Evolutionary conservation across 1,284 basidiomycete genomes (phyloP).

Genomic region (Heterobasidion annosum): DNA sequence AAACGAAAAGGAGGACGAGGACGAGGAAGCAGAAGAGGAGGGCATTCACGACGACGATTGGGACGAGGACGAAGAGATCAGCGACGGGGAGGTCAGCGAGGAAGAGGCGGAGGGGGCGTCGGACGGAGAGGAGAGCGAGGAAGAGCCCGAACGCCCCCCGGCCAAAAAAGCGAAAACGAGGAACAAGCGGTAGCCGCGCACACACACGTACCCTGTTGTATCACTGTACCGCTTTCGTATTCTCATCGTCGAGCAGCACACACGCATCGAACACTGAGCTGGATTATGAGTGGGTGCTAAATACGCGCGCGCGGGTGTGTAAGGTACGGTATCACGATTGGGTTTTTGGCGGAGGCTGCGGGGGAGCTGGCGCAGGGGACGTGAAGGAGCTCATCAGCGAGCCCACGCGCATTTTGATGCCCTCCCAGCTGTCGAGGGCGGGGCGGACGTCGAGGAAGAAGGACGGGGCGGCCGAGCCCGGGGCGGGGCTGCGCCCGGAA

Average conservation of each 20-base stretch:
- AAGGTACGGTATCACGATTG: background rate
- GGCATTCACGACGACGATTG: conserved; percentile 30
- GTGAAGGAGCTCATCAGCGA: conserved; percentile 14
- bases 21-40: conserved; percentile 32
- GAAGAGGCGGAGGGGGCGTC: conserved; percentile 30
- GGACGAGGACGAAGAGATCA: conserved; percentile 61
- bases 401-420: conserved; percentile 65
- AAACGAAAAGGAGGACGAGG: conserved; percentile 55
- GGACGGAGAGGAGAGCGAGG: conserved; percentile 32
- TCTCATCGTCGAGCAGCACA: background rate
- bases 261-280: background rate
- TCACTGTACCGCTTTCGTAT: background rate
- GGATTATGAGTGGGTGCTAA: background rate
- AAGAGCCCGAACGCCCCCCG: conserved; percentile 23
- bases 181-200: conserved; percentile 23
- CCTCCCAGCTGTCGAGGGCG: conserved; percentile 88
- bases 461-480: conserved; percentile 40
- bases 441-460: conserved; percentile 96
- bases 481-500: conserved; percentile 60
- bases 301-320: background rate
- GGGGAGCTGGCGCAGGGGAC: conserved; percentile 6
- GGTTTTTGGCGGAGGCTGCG: background rate
- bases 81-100: conserved; percentile 52
- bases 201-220: background rate
- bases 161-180: conserved; percentile 28